phyloP scores from a whole-genome alignment of 108 stramenopile genomes.

The Skeletonema costatum region DNA sequence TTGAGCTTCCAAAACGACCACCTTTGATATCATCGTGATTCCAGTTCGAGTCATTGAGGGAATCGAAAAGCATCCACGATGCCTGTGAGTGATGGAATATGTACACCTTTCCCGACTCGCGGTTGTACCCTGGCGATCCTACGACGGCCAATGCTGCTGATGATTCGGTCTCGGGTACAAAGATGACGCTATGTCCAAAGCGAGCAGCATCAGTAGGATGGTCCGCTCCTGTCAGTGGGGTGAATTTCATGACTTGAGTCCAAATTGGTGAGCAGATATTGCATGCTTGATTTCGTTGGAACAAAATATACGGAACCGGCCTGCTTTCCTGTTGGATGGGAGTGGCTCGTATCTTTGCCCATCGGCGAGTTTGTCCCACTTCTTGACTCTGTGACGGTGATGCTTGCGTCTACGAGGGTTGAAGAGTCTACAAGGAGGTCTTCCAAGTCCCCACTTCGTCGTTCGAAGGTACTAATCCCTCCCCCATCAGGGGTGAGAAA shows the following conservation, averaged over 20 bases:
- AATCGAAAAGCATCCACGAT: slow-evolving; percentile 20
- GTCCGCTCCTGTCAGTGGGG: slow-evolving; percentile 38
- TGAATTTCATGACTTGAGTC: slow-evolving; percentile 37
- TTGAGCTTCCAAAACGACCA: slow-evolving; percentile 34
- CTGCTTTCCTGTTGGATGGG: slow-evolving; percentile 41
- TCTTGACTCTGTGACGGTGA: slow-evolving; percentile 20
- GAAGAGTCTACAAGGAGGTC: slow-evolving; percentile 13
- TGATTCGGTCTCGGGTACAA: slow-evolving; percentile 16
- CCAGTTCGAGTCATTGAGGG: slow-evolving; percentile 40
- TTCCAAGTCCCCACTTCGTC: slow-evolving; percentile 47
- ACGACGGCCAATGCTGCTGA: slow-evolving; percentile 21
- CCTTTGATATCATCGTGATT: slow-evolving; percentile 22
- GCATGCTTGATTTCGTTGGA: slow-evolving; percentile 31
- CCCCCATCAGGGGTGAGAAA: slow-evolving; percentile 53
- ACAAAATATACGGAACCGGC: slow-evolving; percentile 47
- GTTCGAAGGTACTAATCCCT: slow-evolving; percentile 36
- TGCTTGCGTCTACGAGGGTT: slow-evolving; percentile 16
- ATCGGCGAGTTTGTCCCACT: slow-evolving; percentile 34
- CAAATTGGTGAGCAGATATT: slow-evolving; percentile 30
- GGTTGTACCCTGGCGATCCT: slow-evolving; percentile 42
- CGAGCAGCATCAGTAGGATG: slow-evolving; percentile 36
- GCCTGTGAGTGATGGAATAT: slow-evolving; percentile 25
- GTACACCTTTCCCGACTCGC: slow-evolving; percentile 43
- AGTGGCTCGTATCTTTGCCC: slow-evolving; percentile 25
- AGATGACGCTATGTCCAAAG: slow-evolving; percentile 37